Evolutionary conservation across 129 eudicot genomes (phyloP), one percentile per base, ranked within the genome.

Genomic region (Heracleum sosnowskyi): DNA sequence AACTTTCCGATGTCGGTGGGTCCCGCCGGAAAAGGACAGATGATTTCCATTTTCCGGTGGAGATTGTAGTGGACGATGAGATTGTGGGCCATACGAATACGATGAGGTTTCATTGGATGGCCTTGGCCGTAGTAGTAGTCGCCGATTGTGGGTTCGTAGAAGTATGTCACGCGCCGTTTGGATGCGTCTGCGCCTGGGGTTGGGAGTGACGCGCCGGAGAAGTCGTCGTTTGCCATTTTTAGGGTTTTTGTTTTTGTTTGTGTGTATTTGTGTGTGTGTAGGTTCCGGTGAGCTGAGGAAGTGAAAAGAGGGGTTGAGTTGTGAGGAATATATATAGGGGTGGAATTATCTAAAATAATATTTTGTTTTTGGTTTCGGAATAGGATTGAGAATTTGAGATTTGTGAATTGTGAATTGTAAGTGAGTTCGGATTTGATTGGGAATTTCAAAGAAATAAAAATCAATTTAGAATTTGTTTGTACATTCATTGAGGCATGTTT

Each of bases 101-200:
- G 90, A 87, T 93, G 97, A 49, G 98, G 98, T 66, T 93, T 93
- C 98, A 93, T 93, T 0, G 96, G 98, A 85, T 93, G 98, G 78
- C 97, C 97, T 80, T 93, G 96, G 47, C 98, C 98, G 84, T 93
- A 93, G 80, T 91, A 93, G 84, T 89, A 93, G 79, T 91, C 89
- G 72, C 98, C 96, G 85, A 93, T 88, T 57, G 95, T 72, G 36
- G 98, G 97, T 73, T 93, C 98, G 87, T 91, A 93, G 84, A 93
- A 93, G 91, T 93, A 93, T 1, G 96, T 76, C 2, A 93, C 98
- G 3, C 95, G 94, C 55, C 98, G 97, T 78, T 91, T 89, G n/a
- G 66, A 82, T 12, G 84, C 97, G 85, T 94, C 97, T 4, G 89
- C 86, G 7, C 91, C 87, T 29, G 89, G 20, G n/a, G 86, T 66